Evolutionary conservation across 2,329 filamentous ascomycete species (phyloP).

Genomic region (Periglandula ipomoeae): DNA sequence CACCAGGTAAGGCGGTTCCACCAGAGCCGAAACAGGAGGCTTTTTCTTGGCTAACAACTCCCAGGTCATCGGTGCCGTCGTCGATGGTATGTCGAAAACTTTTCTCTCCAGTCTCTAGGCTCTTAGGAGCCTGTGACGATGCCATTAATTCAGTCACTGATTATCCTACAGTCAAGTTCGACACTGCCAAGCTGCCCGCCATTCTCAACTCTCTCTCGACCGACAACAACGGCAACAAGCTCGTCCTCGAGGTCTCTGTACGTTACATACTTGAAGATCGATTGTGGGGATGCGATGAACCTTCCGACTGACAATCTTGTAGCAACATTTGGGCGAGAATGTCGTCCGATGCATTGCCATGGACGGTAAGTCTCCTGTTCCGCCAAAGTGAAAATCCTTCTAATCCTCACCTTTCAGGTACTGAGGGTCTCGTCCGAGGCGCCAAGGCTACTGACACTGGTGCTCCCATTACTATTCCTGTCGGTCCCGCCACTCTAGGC

Average conservation of each 20-base stretch:
- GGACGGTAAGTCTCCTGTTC: constrained; percentile 64
- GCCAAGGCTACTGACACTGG: constrained; percentile 79
- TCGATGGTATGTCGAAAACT: constrained; percentile 67
- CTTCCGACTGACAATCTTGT: constrained; percentile 26
- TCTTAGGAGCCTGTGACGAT: not conserved
- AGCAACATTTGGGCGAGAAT: constrained; percentile 99
- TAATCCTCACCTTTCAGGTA: constrained; percentile 52
- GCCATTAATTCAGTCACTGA: constrained; percentile 15
- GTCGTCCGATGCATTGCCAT: constrained; percentile 99
- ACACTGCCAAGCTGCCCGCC: constrained; percentile 80
- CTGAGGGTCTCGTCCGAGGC: constrained; percentile 97
- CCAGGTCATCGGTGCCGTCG: constrained; percentile 97
- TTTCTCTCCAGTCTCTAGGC: not conserved
- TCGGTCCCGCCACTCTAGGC: constrained; percentile 86
- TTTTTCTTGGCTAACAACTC: constrained; percentile 30
- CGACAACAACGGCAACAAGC: constrained; percentile 84
- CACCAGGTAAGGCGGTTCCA: constrained; percentile 47
- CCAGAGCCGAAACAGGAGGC: not conserved
- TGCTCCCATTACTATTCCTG: constrained; percentile 90
- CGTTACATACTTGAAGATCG: constrained; percentile 17
- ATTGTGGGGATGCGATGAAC: constrained; percentile 6
- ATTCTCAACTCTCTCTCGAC: constrained; percentile 97
- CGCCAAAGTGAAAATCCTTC: not conserved
- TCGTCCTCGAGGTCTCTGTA: constrained; percentile 95
- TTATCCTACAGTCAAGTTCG: constrained; percentile 76